phyloP scores from a whole-genome alignment of 106 monocot genomes.

The Narthecium ossifragum region DNA sequence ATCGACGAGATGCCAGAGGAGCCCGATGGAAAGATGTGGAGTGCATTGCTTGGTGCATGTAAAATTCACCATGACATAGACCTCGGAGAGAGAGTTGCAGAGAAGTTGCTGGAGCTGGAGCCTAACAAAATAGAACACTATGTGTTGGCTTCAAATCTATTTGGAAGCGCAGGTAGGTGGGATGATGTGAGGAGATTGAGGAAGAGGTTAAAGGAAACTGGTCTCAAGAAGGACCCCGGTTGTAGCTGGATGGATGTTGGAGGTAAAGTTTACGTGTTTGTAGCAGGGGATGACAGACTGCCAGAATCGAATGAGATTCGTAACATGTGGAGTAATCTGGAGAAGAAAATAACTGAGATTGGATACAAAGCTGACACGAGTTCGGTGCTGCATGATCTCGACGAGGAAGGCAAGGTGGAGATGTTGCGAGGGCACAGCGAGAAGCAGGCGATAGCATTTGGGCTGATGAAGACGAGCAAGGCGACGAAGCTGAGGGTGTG shows the following conservation, averaged over 20 bases:
- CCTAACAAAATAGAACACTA: slow-evolving; percentile 60
- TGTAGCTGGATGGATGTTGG: slow-evolving; percentile 62
- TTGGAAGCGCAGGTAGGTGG: slow-evolving; percentile 50
- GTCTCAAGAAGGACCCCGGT: slow-evolving; percentile 52
- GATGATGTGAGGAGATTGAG: slow-evolving; percentile 60
- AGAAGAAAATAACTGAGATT: slow-evolving; percentile 37
- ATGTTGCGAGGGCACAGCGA: slow-evolving; percentile 48
- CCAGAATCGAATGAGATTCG: slow-evolving; percentile 25
- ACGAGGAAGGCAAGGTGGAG: slow-evolving; percentile 49
- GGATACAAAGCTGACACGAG: slow-evolving; percentile 49
- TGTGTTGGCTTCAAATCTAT: slow-evolving; percentile 56
- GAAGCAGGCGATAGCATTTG: slow-evolving; percentile 54
- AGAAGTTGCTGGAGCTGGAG: slow-evolving; percentile 55
- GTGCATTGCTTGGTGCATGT: slow-evolving; percentile 51
- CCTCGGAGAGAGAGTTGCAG: slow-evolving; percentile 42
- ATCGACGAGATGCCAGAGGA: slow-evolving; percentile 53
- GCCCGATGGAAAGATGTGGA: slow-evolving; percentile 45
- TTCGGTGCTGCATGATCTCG: slow-evolving; percentile 42
- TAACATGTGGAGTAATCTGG: slow-evolving; percentile 28
- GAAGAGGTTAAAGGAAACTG: slow-evolving; percentile 34
- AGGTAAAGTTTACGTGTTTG: slow-evolving; percentile 38
- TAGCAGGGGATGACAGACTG: slow-evolving; percentile 23
- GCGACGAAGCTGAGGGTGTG: slow-evolving; percentile 26
- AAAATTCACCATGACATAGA: slow-evolving; percentile 42
- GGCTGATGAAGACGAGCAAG: slow-evolving; percentile 22